Base-by-base conservation (phyloP, 228 moss, liverwort and hornwort genomes). In the Sphagnum fallax region DNA sequence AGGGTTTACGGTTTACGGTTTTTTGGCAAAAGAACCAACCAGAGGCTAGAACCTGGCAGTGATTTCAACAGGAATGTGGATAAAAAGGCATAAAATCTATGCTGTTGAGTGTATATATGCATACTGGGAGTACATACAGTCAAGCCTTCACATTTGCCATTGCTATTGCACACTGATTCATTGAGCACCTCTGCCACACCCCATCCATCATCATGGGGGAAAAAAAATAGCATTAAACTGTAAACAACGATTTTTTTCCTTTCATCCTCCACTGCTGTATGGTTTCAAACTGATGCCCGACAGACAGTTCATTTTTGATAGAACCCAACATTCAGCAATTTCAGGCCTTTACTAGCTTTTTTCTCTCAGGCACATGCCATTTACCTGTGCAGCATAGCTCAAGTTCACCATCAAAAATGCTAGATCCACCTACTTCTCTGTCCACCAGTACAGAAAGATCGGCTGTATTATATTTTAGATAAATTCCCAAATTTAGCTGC, bases 401-500 rank as follows among this genome's bases (percentile, higher is more conserved):
- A 76, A 98, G 65, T 71, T 98, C 83, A 49, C 98, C 98, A 66
- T 98, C 92, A 47, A 52, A 65, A 71, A 92, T 89, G 75, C 98
- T 98, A 61, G 85, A 70, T 68, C 89, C 98, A 16, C 94, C 98
- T 58, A 94, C 5, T 57, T 94, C 85, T 63, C 98, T 92, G 63
- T 98, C 98, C 76, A 98, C 94, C 74, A 98, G 83, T 52, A 98
- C 84, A 7, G 94, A 98, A 51, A 98, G 74, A 72, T 98, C 94
- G 14, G 76, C 80, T 49, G 73, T 71, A 16, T 77, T 71, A 78
- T 89, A 86, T 63, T 79, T 78, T 62, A 98, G 69, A 79, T 92
- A 92, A 50, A 88, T 82, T 58, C 98, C 98, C 51, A 94, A 76
- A 78, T 98, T 98, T 51, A 98, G 64, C 93, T 96, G 91, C 49